phyloP scores from a whole-genome alignment of 2,329 filamentous ascomycete genomes.

The Gaeumannomyces sp. region DNA sequence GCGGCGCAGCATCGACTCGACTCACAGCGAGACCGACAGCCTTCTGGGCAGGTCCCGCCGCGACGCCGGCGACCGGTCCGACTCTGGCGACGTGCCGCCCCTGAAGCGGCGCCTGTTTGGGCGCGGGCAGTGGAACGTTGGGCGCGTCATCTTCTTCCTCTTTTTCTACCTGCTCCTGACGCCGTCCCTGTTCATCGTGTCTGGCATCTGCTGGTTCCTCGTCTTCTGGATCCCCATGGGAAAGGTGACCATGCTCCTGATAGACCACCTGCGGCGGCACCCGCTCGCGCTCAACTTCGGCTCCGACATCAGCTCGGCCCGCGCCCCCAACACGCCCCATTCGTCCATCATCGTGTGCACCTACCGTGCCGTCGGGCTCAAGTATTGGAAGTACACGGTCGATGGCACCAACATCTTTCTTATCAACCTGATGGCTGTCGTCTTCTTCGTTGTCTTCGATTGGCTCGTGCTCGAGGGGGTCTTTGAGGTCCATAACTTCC shows the following conservation, averaged over 20 bases:
- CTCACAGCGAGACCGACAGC: slow-evolving; percentile 78
- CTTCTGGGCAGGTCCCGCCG: slow-evolving; percentile 61
- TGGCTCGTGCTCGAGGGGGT: slow-evolving; percentile 70
- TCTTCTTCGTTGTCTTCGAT: slow-evolving; percentile 92
- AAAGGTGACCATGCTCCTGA: slow-evolving; percentile 82
- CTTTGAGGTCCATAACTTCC: slow-evolving; percentile 61
- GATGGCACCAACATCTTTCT: slow-evolving; percentile 99
- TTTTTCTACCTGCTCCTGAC: slow-evolving; percentile 94
- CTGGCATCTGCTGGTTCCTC: slow-evolving; percentile 86
- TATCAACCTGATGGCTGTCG: slow-evolving; percentile 90
- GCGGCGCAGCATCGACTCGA: slow-evolving; percentile 82
- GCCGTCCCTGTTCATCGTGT: slow-evolving; percentile 78
- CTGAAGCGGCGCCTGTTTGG: slow-evolving; percentile 86
- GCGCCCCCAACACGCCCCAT: slow-evolving; percentile 63
- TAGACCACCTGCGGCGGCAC: slow-evolving; percentile 87
- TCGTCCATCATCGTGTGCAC: slow-evolving; percentile 91
- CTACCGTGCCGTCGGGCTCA: slow-evolving; percentile 86
- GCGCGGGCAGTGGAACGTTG: slow-evolving; percentile 90
- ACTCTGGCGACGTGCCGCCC: slow-evolving; percentile 27
- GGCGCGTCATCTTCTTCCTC: slow-evolving; percentile 89
- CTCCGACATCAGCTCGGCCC: slow-evolving; percentile 70
- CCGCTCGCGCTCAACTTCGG: slow-evolving; percentile 91
- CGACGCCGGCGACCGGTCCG: slow-evolving; percentile 37
- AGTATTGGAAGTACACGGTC: slow-evolving; percentile 99
- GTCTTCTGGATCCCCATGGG: slow-evolving; percentile 99